Evolutionary conservation across 163 green algal genomes (phyloP), one percentile per base, ranked within the genome.

Genomic region (Scenedesmus sp.): DNA sequence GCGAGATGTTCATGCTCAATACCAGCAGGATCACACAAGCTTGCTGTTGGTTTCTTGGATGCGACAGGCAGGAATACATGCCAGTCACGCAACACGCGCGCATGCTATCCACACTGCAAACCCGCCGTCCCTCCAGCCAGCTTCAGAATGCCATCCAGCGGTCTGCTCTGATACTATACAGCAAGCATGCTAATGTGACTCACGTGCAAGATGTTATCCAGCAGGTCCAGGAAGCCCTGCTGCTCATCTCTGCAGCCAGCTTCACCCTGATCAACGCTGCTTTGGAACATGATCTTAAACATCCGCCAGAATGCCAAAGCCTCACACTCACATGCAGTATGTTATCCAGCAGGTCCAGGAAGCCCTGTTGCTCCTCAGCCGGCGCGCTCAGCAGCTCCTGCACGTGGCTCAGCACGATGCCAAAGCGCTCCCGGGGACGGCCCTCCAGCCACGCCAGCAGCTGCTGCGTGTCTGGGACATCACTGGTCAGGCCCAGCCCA

Each of bases 371-470:
- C 62, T 93, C 90, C 26, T 93, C 90, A 56, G 90, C 90, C 16
- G 90, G 83, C 20, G 67, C 90, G 16, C 26, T 73, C 13, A 93
- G 70, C 84, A 93, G 67, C 84, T 90, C 70, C 57, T 90, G 64
- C 16, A 86, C 73, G 34, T 93, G 90, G 46, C 84, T 87, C 8
- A 93, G 55, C 16, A 93, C 90, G 20, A 93, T 90, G 56, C 90
- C 90, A 85, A 93, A 93, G 15, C 90, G 90, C 90, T 93, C 90
- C 5, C 90, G 56, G 1, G 66, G 84, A 12, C 84, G 70, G 4
- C 66, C 73, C 84, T 93, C 90, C 66, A 93, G 90, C 90, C 90
- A 93, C 13, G 90, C 90, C 18, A 90, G 90, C 83, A 93, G 84
- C n/a, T 90, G 83, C 56, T 86, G 73, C 34, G 84, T 85, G 76